Evolutionary conservation across 169 alveolate genomes (phyloP).

Genomic region (Miamiensis avidus): DNA sequence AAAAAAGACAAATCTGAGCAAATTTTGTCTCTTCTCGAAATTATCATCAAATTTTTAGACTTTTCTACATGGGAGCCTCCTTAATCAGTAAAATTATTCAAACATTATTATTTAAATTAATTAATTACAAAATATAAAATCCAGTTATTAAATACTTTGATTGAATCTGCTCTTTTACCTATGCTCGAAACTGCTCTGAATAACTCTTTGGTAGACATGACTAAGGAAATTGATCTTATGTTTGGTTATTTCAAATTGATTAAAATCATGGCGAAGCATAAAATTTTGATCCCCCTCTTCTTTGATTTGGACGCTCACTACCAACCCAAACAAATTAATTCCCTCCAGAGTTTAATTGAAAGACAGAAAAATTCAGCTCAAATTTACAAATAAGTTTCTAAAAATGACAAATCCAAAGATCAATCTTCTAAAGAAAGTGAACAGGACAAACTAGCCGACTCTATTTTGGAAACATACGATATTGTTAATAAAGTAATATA

Average conservation of each 20-base stretch:
- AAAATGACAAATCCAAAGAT: no score
- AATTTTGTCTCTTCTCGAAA: conserved; percentile 59
- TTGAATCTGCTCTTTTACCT: conserved; percentile 81
- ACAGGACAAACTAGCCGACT: conserved; percentile 24
- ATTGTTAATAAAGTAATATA: neutral
- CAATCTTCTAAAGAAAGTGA: conserved; percentile 38
- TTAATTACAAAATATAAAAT: neutral
- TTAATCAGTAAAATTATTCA: neutral
- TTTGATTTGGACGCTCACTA: conserved; percentile 74
- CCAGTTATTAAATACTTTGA: conserved; percentile 53
- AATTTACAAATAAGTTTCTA: conserved; percentile 42
- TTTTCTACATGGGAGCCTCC: conserved; percentile 57
- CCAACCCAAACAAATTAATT: conserved; percentile 72
- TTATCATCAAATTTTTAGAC: conserved; percentile 65
- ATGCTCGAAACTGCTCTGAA: conserved; percentile 83
- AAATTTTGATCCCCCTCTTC: conserved; percentile 53
- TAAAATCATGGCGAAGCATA: conserved; percentile 57
- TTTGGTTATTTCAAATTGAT: conserved; percentile 71
- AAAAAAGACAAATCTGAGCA: conserved; percentile 70
- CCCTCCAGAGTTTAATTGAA: conserved; percentile 58
- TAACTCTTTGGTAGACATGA: conserved; percentile 80
- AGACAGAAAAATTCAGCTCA: conserved; percentile 55
- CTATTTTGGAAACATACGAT: neutral
- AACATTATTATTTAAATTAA: no score
- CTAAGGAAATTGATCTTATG: conserved; percentile 77